Evolutionary conservation across 1,139 yeast genomes (phyloP), one percentile per base, ranked within the genome.

Genomic region (Komagataea norvegica): DNA sequence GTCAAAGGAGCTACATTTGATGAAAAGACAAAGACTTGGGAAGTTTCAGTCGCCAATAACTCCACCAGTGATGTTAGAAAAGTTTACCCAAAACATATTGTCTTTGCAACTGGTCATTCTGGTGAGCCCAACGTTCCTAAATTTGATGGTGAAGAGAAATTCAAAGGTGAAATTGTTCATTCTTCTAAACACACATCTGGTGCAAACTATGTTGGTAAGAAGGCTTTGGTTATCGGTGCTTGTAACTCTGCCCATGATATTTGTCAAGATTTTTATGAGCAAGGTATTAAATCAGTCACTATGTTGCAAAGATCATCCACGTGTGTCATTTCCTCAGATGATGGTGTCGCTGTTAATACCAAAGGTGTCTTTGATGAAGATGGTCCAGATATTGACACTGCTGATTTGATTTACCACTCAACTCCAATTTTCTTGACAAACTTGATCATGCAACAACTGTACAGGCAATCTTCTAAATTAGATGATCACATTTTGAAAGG

Each of bases 241-340:
- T 64, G 72, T 44, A 65, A 64, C 45, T 64, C 70, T 25, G 70
- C 68, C 9, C 72, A 68, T 46, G 73, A 68, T 49, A 65, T 68
- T 33, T 62, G 68, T 27, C 69, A 64, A 36, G 73, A 68, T 51
- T 62, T 67, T 40, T 60, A 60, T 43, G 69, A 67, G 38, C 67
- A 67, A 42, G 72, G 70, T 15, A 62, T 61, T n/a, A 33, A 31
- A 6, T 56, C 59, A 9, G 67, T 66, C 4, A 67, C 70, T 3
- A 62, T 68, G 59, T 49, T 67, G 18, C 73, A 68, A 44, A 59
- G 74, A 34, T 64, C 70, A 3, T 57, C 70, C 2, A 67, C 72
- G 2, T 67, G 66, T 51, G 64, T 68, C 30, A 63, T 67, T 41
- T 57, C 64, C 16, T 53, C 62, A 11, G 60, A 61, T 17, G 48